Evolutionary conservation across 2,329 filamentous ascomycete species (phyloP).

Genomic region (Fusarium piperis): DNA sequence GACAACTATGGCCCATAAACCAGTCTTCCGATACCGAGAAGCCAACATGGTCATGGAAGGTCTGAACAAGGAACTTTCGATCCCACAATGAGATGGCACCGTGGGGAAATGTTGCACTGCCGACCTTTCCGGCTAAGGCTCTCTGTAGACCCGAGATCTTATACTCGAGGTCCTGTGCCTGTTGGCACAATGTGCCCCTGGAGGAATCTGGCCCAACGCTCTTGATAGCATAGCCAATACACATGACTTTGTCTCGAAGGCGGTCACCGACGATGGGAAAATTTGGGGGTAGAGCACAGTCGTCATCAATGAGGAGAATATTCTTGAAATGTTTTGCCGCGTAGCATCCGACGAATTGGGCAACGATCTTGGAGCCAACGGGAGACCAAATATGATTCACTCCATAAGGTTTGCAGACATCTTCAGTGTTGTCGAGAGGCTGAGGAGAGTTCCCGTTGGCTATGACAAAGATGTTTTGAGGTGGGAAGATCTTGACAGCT

Average conservation of each 20-base stretch:
- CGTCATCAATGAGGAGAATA: slow-evolving; percentile 19
- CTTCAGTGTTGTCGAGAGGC: slow-evolving; percentile 16
- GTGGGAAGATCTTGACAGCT: slow-evolving; percentile 10
- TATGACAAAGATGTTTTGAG: slow-evolving; percentile 16
- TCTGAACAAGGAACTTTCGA: slow-evolving; percentile 10
- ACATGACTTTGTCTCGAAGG: slow-evolving; percentile 8
- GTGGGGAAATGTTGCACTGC: slow-evolving; percentile 17
- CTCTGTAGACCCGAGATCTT: slow-evolving; percentile 17
- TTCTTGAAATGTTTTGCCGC: slow-evolving; percentile 8
- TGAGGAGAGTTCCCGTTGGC: slow-evolving; percentile 19
- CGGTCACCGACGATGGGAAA: slow-evolving; percentile 13
- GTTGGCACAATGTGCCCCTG: slow-evolving; percentile 12
- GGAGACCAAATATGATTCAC: slow-evolving; percentile 21
- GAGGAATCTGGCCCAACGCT: slow-evolving; percentile 12
- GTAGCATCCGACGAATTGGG: slow-evolving; percentile 16
- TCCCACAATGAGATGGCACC: slow-evolving; percentile 20
- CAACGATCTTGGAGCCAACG: slow-evolving; percentile 21
- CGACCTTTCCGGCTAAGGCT: background rate
- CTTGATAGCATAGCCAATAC: slow-evolving; percentile 23
- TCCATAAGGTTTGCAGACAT: slow-evolving; percentile 10
- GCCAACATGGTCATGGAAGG: slow-evolving; percentile 14
- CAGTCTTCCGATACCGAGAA: slow-evolving; percentile 22
- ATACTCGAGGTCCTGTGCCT: slow-evolving; percentile 24
- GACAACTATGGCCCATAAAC: slow-evolving; percentile 18
- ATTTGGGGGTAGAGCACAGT: slow-evolving; percentile 9